Evolutionary conservation across 2,329 filamentous ascomycete species (phyloP).

Genomic region (Cercospora sp.): DNA sequence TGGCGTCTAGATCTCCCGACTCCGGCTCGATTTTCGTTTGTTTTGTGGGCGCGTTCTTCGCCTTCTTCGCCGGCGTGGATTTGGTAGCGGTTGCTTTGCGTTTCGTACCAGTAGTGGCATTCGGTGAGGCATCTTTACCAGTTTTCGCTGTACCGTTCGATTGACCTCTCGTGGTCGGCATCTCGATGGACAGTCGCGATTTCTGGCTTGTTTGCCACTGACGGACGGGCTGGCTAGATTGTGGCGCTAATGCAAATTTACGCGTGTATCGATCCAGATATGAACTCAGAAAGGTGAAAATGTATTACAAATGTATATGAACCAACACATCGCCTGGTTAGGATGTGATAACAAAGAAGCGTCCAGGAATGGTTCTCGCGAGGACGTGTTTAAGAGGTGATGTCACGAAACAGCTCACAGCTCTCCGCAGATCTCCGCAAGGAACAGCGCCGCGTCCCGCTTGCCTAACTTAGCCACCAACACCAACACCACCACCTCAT

Average conservation of each 20-base stretch:
- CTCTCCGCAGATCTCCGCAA: not conserved
- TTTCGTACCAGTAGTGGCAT: not conserved
- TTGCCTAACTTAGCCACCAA: not conserved
- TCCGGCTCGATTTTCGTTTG: slow-evolving; percentile 12
- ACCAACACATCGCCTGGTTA: not conserved
- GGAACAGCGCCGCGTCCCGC: not conserved
- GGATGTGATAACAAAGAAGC: not conserved
- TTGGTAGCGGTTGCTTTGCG: slow-evolving; percentile 13
- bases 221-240: too few species aligned
- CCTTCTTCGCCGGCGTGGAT: slow-evolving; percentile 16
- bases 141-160: not conserved
- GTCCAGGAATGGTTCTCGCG: too few species aligned
- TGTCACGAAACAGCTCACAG: not conserved
- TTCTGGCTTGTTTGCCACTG: not conserved
- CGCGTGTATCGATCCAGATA: not conserved
- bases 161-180: slow-evolving; percentile 6
- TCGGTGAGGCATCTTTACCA: not conserved
- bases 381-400: not conserved
- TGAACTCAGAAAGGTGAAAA: not conserved
- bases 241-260: too few species aligned
- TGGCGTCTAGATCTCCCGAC: not conserved
- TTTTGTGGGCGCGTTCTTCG: slow-evolving; percentile 12
- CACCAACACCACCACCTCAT: too few species aligned
- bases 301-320: not conserved
- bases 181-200: not conserved